Evolutionary conservation across 1,284 basidiomycete genomes (phyloP).

Genomic region (Leccinum griseonigrum): DNA sequence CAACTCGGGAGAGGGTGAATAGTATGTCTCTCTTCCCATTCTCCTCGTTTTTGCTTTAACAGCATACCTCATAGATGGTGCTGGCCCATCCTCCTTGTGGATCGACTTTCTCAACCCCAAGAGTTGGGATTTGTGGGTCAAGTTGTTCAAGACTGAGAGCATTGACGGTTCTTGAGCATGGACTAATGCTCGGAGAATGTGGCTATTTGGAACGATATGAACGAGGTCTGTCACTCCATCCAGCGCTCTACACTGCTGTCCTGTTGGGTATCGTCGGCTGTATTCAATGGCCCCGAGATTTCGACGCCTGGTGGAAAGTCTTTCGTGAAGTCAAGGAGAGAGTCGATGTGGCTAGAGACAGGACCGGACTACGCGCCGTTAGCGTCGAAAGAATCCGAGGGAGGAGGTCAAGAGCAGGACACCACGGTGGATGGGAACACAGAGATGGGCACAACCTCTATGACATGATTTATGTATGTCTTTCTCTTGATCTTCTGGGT

Average conservation of each 20-base stretch:
- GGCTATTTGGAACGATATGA: constrained; percentile 99
- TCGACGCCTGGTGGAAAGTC: constrained; percentile 65
- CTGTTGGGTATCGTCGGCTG: constrained; percentile 65
- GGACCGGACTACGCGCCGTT: no score
- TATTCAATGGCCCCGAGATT: constrained; percentile 99
- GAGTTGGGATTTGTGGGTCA: constrained; percentile 90
- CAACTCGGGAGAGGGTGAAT: constrained; percentile 76
- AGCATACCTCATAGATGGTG: constrained; percentile 61
- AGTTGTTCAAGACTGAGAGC: constrained; percentile 68
- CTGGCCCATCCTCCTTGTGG: constrained; percentile 93
- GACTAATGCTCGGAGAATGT: constrained; percentile 76
- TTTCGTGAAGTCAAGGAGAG: no score
- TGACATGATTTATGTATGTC: constrained; percentile 79
- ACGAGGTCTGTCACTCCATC: constrained; percentile 64
- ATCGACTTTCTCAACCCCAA: constrained; percentile 95
- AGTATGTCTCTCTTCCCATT: constrained; percentile 30
- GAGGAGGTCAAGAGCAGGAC: constrained; percentile 43
- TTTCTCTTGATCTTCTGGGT: background rate
- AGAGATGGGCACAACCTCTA: constrained; percentile 95
- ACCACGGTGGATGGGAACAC: constrained; percentile 96
- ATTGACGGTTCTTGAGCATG: constrained; percentile 59
- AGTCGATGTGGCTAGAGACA: no score
- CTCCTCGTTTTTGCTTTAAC: background rate
- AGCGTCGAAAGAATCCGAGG: no score
- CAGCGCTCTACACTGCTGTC: background rate